Evolutionary conservation across 441 rosid species (phyloP).

Genomic region (Pelargonium myrrhifolium): DNA sequence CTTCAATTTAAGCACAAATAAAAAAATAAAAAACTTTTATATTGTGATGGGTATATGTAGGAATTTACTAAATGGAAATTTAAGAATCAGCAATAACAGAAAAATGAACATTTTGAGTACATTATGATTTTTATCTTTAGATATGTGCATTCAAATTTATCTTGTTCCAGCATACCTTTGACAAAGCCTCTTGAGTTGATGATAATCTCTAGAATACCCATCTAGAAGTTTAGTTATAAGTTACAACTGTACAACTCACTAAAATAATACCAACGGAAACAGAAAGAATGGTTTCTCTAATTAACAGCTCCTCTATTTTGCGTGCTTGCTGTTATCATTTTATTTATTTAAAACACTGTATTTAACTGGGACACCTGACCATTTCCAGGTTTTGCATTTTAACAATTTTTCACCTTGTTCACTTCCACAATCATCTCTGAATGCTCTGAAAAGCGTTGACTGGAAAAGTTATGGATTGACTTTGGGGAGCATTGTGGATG

Average conservation of each 20-base stretch:
- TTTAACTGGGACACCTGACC: constrained; percentile 8
- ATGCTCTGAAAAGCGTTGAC: constrained; percentile 51
- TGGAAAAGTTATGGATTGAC: constrained; percentile 84
- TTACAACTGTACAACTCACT: neutral
- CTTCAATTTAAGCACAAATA: too few relatives aligned
- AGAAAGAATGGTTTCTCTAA: too few relatives aligned
- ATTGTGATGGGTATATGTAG: too few relatives aligned
- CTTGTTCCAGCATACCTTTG: neutral
- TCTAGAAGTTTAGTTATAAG: neutral
- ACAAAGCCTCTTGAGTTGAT: neutral
- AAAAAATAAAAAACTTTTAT: too few relatives aligned
- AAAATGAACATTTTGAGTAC: too few relatives aligned
- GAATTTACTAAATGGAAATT: too few relatives aligned
- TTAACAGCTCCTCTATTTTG: neutral
- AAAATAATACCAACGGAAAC: too few relatives aligned
- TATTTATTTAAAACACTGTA: neutral
- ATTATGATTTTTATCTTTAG: too few relatives aligned
- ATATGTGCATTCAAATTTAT: too few relatives aligned
- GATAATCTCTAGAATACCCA: neutral
- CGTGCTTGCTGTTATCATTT: neutral
- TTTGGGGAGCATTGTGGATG: constrained; percentile 36
- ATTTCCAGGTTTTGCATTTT: constrained; percentile 59
- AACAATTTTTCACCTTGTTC: constrained; percentile 56
- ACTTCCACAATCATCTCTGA: constrained; percentile 37
- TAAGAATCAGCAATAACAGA: too few relatives aligned